Base-by-base conservation (phyloP, 1,284 basidiomycete species). In the Sphagnurus paluster region DNA sequence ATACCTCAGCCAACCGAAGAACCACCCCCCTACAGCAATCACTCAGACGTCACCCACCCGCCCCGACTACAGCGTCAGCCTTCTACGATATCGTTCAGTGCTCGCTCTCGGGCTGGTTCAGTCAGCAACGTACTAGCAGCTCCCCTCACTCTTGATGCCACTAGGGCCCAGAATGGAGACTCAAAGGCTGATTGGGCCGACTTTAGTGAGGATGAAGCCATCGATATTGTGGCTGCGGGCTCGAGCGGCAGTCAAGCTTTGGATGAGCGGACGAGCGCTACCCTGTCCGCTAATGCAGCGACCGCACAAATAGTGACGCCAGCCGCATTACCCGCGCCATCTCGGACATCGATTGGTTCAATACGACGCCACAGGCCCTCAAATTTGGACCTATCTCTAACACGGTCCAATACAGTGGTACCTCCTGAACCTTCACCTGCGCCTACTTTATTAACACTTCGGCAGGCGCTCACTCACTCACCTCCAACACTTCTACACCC, bases 181-280 rank as follows among this genome's bases (percentile, higher is more conserved):
- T 62, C 64, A n/a, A 84, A 84, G 54, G 72, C 70, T 5, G 80
- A 87, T 46, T 88, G 86, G 85, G 64, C 71, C 20, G 79, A 84
- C 50, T 81, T 77, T 3, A 90, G 87, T 56, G 89, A 91, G 52
- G 88, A 91, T 41, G 89, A 91, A 63, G 89, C 87, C 10, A 87
- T 91, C 46, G 80, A 88, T 56, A 70, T 88, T 35, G 78, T 90
- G 34, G 84, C 88, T 1, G 88, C 88, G 8, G 86, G 80, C 11
- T 75, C 85, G 7, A 87, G 85, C 51, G 88, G 88, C 10, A 85
- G 86, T 57, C 85, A 84, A 57, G 81, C 83, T 20, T 63, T 91
- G 43, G 89, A 91, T 57, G 88, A 91, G 62, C 79, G 88, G 23
- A 91, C 88, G 0, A 90, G 88, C 60, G 73, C 80, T 11, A 72